Evolutionary conservation across 257 asterid species (phyloP).

Genomic region (Eucommia ulmoides): DNA sequence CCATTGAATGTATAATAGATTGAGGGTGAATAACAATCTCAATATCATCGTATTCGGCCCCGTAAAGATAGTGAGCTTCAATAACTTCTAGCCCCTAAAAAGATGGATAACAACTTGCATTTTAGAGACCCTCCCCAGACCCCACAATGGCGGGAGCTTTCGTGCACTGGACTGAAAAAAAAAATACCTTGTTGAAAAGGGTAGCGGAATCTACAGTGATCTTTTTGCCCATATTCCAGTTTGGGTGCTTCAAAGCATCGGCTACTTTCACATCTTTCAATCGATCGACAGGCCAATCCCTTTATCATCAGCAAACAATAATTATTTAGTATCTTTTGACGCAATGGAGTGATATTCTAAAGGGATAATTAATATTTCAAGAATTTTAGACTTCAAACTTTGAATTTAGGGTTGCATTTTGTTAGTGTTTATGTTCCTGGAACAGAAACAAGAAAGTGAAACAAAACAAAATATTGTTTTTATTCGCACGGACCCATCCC

Average conservation of each 20-base stretch:
- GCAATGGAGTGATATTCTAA: background rate
- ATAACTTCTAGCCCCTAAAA: conserved; percentile 91
- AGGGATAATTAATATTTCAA: background rate
- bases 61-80: conserved; percentile 95
- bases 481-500: no score
- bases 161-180: background rate
- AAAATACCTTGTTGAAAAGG: conserved; percentile 80
- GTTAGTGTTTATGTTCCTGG: no score
- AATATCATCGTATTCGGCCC: conserved; percentile 84
- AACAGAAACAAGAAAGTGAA: no score
- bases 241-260: conserved; percentile 98
- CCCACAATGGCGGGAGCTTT: background rate
- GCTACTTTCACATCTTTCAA: conserved; percentile 92
- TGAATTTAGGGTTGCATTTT: no score
- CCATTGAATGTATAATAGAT: conserved; percentile 92
- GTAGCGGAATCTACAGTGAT: conserved; percentile 98
- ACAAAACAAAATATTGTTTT: no score
- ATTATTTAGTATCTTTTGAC: background rate
- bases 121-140: background rate
- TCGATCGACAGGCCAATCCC: conserved; percentile 93
- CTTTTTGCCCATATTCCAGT: conserved; percentile 98
- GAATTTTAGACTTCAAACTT: no score
- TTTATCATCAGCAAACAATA: conserved; percentile 16
- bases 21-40: conserved; percentile 96
- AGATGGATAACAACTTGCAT: background rate